Base-by-base conservation (phyloP, 768 basidiomycete species). In the Psilocybe cubensis region DNA sequence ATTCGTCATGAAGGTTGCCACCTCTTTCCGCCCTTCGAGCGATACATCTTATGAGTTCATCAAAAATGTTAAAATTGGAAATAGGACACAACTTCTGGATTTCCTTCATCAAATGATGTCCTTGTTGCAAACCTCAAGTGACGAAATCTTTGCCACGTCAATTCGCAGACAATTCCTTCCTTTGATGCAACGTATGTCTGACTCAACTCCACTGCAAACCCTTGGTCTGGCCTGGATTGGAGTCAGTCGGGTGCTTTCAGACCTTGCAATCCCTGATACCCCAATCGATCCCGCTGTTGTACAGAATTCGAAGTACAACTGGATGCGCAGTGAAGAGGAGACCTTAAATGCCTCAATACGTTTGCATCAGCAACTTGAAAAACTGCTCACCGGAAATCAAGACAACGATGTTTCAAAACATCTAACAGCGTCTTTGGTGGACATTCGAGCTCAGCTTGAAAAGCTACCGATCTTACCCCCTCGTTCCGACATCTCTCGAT, bases 211-310 rank as follows among this genome's bases (percentile, higher is more conserved):
- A 59, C 59, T 44, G 46, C 63, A 63, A 56, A 62, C 47, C 35
- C 72, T 57, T 25, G 73, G 77, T 8, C 62, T 67, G 23, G 74
- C 67, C 54, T 96, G 89, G 86, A 74, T 92, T 28, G 80, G 79
- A 1, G 66, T 91, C 47, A 80, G 83, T 43, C 78, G 77, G 17
- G 62, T 87, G 52, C 70, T 95, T 23, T 68, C 94, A 21, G 77
- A 87, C 3, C 80, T 96, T 18, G 88, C 89, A 66, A 78, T 98
- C 35, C 94, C 97, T 0, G 83, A 93, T 68, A 74, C 84, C 1
- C 94, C 96, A 2, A 73, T 98, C 47, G 97, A 99, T 69, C 97
- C 97, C 24, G 86, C 88, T 6, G 86, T 85, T 21, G 80, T 87
- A 29, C 79, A 85, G 52, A 79, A 75, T 49, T 81, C 76, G 46